Evolutionary conservation across 2,329 filamentous ascomycete genomes (phyloP).

Genomic region (Claviceps paspali): DNA sequence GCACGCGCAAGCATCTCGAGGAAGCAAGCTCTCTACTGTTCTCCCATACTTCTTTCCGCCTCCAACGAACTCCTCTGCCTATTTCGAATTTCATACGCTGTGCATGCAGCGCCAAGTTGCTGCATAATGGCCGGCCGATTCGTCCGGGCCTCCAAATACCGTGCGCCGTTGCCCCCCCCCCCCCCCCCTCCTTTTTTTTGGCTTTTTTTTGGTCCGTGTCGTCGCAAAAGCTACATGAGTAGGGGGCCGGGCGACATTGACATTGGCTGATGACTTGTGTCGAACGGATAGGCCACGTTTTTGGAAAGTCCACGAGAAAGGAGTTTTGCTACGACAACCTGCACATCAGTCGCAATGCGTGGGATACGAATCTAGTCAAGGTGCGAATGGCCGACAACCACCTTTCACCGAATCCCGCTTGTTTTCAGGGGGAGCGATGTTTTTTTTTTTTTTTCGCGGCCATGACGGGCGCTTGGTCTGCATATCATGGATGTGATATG

Average conservation of each 20-base stretch:
- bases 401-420: no score
- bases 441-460: no score
- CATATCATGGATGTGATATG: no score
- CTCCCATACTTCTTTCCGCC: no score
- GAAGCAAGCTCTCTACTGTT: no score
- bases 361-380: slow-evolving; percentile 98
- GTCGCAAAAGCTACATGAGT: not conserved
- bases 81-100: slow-evolving; percentile 1
- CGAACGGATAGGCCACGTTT: slow-evolving; percentile 67
- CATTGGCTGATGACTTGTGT: not conserved
- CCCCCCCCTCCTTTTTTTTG: no score
- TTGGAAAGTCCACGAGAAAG: slow-evolving; percentile 88
- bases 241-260: not conserved
- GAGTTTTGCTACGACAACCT: slow-evolving; percentile 98
- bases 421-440: no score
- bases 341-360: slow-evolving; percentile 93
- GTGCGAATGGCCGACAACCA: slow-evolving; percentile 30
- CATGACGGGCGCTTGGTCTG: no score
- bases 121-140: slow-evolving; percentile 45
- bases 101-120: slow-evolving; percentile 7
- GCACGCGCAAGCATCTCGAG: no score
- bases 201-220: not conserved
- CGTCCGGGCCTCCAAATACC: slow-evolving; percentile 54
- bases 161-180: slow-evolving; percentile 29
- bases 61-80: not conserved